Percentiles rank a stretch among this genome's conserved stretches.
Evolutionary conservation across 2,329 filamentous ascomycete species (phyloP).

Genomic region (Mariannaea elegans): DNA sequence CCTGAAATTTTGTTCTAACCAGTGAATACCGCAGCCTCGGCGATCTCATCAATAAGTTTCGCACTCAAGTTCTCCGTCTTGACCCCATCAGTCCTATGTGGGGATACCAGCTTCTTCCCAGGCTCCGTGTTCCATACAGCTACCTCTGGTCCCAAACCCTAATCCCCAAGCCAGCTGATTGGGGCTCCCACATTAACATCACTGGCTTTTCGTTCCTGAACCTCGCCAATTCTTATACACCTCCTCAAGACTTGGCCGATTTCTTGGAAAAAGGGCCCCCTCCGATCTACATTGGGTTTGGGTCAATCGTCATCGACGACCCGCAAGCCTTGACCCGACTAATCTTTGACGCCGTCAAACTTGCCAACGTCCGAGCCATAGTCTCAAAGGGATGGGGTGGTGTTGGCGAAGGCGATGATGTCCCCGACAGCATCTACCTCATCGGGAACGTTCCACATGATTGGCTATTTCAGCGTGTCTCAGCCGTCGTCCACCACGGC

Average conservation of each 20-base stretch:
- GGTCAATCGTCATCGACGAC: constrained; percentile 72
- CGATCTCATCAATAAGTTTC: constrained; percentile 76
- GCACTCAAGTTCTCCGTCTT: constrained; percentile 67
- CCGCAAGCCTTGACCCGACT: constrained; percentile 64
- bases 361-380: constrained; percentile 66
- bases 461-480: constrained; percentile 69
- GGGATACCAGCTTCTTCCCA: constrained; percentile 70
- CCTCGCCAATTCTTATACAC: constrained; percentile 60
- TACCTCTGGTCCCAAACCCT: constrained; percentile 76
- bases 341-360: constrained; percentile 66
- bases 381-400: constrained; percentile 73
- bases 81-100: constrained; percentile 73
- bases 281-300: constrained; percentile 74
- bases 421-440: constrained; percentile 63
- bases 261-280: constrained; percentile 66
- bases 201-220: constrained; percentile 71
- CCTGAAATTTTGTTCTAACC: neutral
- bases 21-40: constrained; percentile 54
- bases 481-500: constrained; percentile 70
- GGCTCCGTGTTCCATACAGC: constrained; percentile 71
- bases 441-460: constrained; percentile 73
- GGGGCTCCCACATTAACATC: constrained; percentile 66
- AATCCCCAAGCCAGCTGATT: constrained; percentile 72
- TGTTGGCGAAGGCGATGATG: constrained; percentile 57
- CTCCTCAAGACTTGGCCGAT: constrained; percentile 59